Conservation (phyloP, 108 stramenopile species). For the Schizochytrium sp. region DNA sequence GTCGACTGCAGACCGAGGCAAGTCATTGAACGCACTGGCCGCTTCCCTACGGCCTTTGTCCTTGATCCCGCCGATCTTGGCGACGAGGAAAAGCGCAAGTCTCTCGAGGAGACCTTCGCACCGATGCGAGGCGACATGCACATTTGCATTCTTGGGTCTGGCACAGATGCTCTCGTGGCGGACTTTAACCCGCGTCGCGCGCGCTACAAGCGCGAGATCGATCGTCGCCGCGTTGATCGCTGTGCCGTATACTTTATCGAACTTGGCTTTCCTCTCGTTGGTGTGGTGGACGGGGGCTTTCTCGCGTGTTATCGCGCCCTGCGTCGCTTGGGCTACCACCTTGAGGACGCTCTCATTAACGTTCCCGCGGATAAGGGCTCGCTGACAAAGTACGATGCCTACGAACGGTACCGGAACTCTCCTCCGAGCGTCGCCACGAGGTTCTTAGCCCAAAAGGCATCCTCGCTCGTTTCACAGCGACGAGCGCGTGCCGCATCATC, state of each 20-base stretch:
- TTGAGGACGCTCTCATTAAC: not conserved
- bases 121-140: constrained; percentile 14
- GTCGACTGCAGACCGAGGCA: not conserved
- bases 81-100: not conserved
- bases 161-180: not conserved
- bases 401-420: not conserved
- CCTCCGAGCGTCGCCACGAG: not conserved
- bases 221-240: not conserved
- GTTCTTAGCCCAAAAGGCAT: not conserved
- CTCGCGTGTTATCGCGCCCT: not conserved
- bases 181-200: not conserved
- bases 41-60: not conserved
- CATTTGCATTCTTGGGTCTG: not conserved
- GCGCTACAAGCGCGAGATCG: not conserved
- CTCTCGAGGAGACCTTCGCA: not conserved
- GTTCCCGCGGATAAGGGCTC: not conserved
- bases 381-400: not conserved
- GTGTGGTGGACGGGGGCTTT: not conserved
- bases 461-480: not conserved
- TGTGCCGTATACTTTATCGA: not conserved
- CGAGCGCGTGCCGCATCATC: not conserved
- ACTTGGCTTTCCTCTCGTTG: not conserved
- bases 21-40: not conserved
- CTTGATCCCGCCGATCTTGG: not conserved
- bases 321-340: not conserved